These are phyloP conservation scores for Luffa aegyptiaca DNA, from an alignment of 306 rosid species.

Conservation along the genomic window DNA sequence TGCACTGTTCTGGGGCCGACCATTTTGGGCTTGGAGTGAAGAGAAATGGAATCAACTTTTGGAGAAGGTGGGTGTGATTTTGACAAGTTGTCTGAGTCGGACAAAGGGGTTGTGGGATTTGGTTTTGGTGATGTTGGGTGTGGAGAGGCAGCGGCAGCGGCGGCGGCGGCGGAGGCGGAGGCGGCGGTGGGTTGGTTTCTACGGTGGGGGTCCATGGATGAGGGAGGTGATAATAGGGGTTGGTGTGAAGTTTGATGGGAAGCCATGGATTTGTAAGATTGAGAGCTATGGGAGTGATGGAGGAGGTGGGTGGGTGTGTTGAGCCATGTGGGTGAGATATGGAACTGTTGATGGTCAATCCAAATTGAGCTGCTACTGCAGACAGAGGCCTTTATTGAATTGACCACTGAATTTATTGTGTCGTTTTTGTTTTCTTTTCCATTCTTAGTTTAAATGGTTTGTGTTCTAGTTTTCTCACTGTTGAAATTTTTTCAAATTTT, in stretches of 20 bases:
- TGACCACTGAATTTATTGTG: constrained; percentile 2
- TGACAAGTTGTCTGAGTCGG: constrained; percentile 15
- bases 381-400: background rate
- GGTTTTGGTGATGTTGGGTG: constrained; percentile 19
- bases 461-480: background rate
- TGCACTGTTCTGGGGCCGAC: background rate
- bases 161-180: background rate
- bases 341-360: constrained; percentile 6
- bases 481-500: background rate
- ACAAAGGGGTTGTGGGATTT: constrained; percentile 32
- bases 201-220: constrained; percentile 27
- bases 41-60: background rate
- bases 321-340: background rate
- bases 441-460: background rate
- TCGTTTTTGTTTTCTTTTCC: background rate
- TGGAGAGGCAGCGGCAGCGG: background rate
- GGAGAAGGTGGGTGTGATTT: background rate
- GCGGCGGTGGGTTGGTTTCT: constrained; percentile 21
- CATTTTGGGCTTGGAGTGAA: background rate
- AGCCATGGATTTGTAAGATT: constrained; percentile 18
- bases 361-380: background rate
- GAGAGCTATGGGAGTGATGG: background rate
- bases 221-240: constrained; percentile 30
- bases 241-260: constrained; percentile 44
- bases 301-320: background rate